Percentiles rank a stretch among this genome's conserved stretches.
phyloP scores from a whole-genome alignment of 139 green algal species.

The Chlorella ohadii region DNA sequence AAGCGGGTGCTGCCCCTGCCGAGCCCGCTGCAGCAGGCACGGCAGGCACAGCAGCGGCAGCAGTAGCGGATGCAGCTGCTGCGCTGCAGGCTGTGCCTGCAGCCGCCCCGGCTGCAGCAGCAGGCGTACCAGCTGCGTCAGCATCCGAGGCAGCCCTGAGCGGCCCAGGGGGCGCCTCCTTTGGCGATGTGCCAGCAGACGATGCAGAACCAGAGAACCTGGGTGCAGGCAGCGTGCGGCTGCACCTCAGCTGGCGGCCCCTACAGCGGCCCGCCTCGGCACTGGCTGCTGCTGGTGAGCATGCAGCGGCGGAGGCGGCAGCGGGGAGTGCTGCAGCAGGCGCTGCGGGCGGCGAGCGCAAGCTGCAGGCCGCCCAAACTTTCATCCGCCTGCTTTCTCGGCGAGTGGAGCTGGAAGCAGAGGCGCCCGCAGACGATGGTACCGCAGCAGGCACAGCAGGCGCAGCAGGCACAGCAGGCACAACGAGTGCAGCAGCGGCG shows the following conservation, averaged over 20 bases:
- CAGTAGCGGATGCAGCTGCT: no score
- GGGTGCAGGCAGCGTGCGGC: background rate
- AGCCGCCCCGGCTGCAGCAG: no score
- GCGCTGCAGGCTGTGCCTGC: no score
- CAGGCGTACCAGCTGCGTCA: no score
- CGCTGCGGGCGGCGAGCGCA: background rate
- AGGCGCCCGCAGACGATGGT: background rate
- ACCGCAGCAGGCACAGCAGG: background rate
- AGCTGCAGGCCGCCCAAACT: background rate
- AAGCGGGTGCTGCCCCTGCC: no score
- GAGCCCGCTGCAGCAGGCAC: no score
- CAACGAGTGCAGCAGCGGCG: background rate
- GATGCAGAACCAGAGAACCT: background rate
- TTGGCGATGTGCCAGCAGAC: no score
- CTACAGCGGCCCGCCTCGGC: background rate
- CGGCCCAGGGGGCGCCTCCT: no score
- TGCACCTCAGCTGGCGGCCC: background rate
- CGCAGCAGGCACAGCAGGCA: slow-evolving; percentile 5
- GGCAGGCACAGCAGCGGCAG: no score
- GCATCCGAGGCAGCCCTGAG: no score
- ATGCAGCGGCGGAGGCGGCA: background rate
- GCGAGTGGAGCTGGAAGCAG: background rate
- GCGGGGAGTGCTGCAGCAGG: no score
- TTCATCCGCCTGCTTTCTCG: slow-evolving; percentile 5
- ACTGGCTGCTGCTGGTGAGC: background rate